A percentile compares a stretch with the other conserved stretches of the same genome.
phyloP scores from a whole-genome alignment of 352 stramenopile species.

The Globisporangium mamillatum region DNA sequence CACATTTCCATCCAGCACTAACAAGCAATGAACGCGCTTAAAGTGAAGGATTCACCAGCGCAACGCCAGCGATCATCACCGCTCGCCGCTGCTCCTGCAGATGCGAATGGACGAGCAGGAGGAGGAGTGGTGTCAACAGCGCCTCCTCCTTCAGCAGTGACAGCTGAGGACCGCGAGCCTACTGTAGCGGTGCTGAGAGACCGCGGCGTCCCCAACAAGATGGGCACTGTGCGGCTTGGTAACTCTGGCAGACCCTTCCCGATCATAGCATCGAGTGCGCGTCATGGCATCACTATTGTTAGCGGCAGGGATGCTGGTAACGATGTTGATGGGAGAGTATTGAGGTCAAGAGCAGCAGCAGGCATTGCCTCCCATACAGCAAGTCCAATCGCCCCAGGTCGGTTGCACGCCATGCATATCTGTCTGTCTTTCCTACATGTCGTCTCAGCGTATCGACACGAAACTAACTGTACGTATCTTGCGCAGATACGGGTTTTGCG shows the following conservation, averaged over 20 bases:
- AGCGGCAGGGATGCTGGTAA: too few species aligned
- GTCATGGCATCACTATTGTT: not conserved
- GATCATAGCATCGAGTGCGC: not conserved
- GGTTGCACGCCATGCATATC: not conserved
- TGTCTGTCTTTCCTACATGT: not conserved
- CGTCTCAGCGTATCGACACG: not conserved
- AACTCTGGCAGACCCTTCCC: constrained; percentile 41
- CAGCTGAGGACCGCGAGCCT: not conserved
- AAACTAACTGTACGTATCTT: not conserved
- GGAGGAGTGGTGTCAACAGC: constrained; percentile 13
- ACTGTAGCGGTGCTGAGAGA: constrained; percentile 21
- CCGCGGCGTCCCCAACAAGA: constrained; percentile 32
- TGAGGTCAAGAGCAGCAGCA: not conserved
- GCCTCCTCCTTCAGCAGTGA: constrained; percentile 3
- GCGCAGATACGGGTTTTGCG: not conserved
- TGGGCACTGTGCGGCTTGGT: constrained; percentile 53
- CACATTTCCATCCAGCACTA: too few species aligned
- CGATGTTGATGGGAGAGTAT: not conserved
- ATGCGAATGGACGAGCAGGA: not conserved
- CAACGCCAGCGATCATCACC: too few species aligned
- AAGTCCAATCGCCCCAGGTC: not conserved
- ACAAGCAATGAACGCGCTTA: too few species aligned
- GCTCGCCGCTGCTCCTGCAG: too few species aligned
- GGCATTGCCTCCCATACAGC: not conserved
- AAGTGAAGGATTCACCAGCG: not conserved